Conservation (phyloP, 108 stramenopile species). For the Fistulifera solaris region DNA sequence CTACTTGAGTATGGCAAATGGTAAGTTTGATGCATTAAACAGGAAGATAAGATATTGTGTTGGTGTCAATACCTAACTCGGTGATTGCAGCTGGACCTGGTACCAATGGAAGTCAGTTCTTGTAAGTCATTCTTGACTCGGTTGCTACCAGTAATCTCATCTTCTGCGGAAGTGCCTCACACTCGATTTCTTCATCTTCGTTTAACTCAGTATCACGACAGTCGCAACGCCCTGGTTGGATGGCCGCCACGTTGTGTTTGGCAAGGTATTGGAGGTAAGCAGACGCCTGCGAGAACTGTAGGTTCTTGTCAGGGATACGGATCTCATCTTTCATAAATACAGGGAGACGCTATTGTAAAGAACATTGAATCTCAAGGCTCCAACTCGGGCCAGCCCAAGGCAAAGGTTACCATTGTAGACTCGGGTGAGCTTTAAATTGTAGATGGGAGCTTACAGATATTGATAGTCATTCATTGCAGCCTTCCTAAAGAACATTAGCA, state of each 20-base stretch:
- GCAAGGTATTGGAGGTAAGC: conserved; percentile 75
- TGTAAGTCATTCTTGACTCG: not conserved
- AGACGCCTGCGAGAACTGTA: no score
- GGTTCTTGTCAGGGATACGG: no score
- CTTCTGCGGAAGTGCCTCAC: not conserved
- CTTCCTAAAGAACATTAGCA: no score
- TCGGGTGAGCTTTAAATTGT: conserved; percentile 81
- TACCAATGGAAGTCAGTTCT: conserved; percentile 4
- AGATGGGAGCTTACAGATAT: no score
- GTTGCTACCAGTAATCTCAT: not conserved
- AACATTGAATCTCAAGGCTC: conserved; percentile 72
- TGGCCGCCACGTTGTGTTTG: conserved; percentile 93
- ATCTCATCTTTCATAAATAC: no score
- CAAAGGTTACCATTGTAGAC: conserved; percentile 78
- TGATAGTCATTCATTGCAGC: no score
- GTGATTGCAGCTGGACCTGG: not conserved
- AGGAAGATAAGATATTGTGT: no score
- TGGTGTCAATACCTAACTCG: no score
- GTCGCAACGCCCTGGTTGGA: conserved; percentile 97
- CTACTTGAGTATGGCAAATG: conserved; percentile 93
- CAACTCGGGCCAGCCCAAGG: conserved; percentile 56
- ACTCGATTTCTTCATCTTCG: not conserved
- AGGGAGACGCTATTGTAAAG: conserved; percentile 85
- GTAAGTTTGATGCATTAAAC: conserved; percentile 47
- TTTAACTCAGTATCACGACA: conserved; percentile 96